A percentile compares a stretch with the other conserved stretches of the same genome.
These are phyloP conservation scores for Thraustotheca clavata DNA, from an alignment of 352 stramenopile genomes.

Conservation along the genomic window DNA sequence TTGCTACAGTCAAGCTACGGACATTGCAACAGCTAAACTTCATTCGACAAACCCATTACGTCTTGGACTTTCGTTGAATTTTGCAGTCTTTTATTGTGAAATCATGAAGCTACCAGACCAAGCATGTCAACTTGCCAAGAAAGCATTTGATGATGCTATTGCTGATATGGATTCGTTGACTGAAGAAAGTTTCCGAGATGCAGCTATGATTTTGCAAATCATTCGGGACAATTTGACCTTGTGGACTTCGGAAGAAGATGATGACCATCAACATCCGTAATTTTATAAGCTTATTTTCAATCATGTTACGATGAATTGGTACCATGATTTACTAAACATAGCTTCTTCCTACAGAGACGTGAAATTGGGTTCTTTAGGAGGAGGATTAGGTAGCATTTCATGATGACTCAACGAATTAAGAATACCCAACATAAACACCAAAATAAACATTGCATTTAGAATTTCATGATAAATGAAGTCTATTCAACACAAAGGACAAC, in stretches of 20 bases:
- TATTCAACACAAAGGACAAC: too few relatives aligned
- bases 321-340: too few relatives aligned
- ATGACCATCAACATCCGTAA: constrained; percentile 9
- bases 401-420: too few relatives aligned
- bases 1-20: constrained; percentile 22
- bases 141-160: constrained; percentile 33
- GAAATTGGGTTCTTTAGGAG: too few relatives aligned
- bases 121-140: constrained; percentile 25
- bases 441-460: too few relatives aligned
- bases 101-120: constrained; percentile 22
- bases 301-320: background rate
- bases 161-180: constrained; percentile 25
- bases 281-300: background rate
- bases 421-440: too few relatives aligned
- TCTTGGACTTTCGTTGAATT: constrained; percentile 32
- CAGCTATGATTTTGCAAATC: constrained; percentile 29
- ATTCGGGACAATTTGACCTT: constrained; percentile 31
- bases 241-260: constrained; percentile 24
- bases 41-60: constrained; percentile 24
- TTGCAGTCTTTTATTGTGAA: constrained; percentile 29
- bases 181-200: constrained; percentile 30
- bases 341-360: too few relatives aligned
- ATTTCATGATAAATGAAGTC: too few relatives aligned
- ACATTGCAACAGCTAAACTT: constrained; percentile 22
- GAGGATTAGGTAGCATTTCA: too few relatives aligned